These are phyloP conservation scores for Lachnellula occidentalis DNA, from an alignment of 2,329 filamentous ascomycete genomes.

Conservation along the genomic window DNA sequence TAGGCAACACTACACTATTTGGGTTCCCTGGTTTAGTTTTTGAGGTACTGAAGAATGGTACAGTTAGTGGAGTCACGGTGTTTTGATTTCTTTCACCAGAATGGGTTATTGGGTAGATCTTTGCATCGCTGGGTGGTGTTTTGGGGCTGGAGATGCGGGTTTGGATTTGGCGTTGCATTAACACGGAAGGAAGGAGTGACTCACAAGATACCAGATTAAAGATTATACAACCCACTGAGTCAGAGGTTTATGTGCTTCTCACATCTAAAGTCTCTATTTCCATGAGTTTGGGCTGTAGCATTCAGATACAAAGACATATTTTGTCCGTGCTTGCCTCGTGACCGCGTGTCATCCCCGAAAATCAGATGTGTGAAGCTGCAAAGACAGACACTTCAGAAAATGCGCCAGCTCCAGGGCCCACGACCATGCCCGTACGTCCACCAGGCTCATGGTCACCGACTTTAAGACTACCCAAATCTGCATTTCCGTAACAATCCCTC, in stretches of 20 bases:
- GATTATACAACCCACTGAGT: background rate
- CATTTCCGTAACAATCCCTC: conserved; percentile 54
- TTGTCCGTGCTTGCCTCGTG: background rate
- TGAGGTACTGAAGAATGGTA: conserved; percentile 90
- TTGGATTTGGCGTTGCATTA: background rate
- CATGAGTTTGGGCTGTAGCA: too few relatives aligned
- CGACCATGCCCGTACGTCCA: conserved; percentile 28
- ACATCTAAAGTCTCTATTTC: background rate
- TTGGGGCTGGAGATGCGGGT: conserved; percentile 1
- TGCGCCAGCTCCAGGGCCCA: conserved; percentile 8
- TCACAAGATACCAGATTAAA: conserved; percentile 1
- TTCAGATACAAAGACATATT: background rate
- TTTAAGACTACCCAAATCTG: conserved; percentile 68
- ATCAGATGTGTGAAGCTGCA: background rate
- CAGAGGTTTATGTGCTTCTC: background rate
- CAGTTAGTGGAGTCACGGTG: conserved; percentile 82
- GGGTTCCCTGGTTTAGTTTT: conserved; percentile 93
- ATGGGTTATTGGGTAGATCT: background rate
- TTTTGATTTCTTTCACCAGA: conserved; percentile 48
- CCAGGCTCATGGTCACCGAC: conserved; percentile 66
- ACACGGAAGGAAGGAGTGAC: background rate
- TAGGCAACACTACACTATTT: conserved; percentile 78
- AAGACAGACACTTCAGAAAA: background rate
- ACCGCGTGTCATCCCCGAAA: background rate
- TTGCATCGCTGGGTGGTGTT: conserved; percentile 1